A percentile compares a stretch with the other conserved stretches of the same genome.
Evolutionary conservation across 2,329 filamentous ascomycete genomes (phyloP).

Genomic region (Apiospora kogelbergensis): DNA sequence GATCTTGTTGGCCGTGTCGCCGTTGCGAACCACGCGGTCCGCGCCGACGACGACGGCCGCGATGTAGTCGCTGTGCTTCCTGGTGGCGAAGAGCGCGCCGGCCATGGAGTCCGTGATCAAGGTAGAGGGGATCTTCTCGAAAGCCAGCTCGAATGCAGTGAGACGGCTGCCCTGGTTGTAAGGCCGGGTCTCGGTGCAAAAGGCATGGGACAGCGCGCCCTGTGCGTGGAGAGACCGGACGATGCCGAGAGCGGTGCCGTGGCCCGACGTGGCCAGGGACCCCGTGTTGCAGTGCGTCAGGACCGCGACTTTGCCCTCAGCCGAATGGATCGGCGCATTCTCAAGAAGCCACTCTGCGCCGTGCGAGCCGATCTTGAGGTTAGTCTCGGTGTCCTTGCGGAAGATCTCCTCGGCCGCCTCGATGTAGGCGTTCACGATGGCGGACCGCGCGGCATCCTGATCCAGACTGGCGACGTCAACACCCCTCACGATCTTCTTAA

Average conservation of each 20-base stretch:
- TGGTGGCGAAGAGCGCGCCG: constrained; percentile 71
- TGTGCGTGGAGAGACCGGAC: constrained; percentile 76
- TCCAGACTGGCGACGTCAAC: constrained; percentile 40
- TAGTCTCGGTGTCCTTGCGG: constrained; percentile 82
- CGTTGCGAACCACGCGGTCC: constrained; percentile 92
- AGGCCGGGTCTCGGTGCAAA: constrained; percentile 93
- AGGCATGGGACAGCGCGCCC: constrained; percentile 74
- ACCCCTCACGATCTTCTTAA: constrained; percentile 63
- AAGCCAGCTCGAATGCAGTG: constrained; percentile 95
- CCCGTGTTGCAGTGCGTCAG: constrained; percentile 98
- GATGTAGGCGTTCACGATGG: constrained; percentile 71
- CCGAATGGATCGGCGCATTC: constrained; percentile 49
- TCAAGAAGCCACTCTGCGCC: constrained; percentile 81
- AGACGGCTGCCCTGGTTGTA: constrained; percentile 97
- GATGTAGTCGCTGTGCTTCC: constrained; percentile 66
- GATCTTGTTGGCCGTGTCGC: constrained; percentile 98
- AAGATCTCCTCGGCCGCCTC: constrained; percentile 83
- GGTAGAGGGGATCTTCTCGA: constrained; percentile 87
- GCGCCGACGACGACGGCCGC: constrained; percentile 90
- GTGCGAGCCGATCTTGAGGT: constrained; percentile 78
- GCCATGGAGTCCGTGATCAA: constrained; percentile 98
- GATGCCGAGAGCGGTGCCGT: constrained; percentile 92
- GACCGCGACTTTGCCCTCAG: constrained; percentile 66
- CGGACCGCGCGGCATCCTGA: constrained; percentile 43
- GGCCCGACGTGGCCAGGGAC: constrained; percentile 94